phyloP scores from a whole-genome alignment of 2,329 filamentous ascomycete genomes.

The Sphaerulina musiva region DNA sequence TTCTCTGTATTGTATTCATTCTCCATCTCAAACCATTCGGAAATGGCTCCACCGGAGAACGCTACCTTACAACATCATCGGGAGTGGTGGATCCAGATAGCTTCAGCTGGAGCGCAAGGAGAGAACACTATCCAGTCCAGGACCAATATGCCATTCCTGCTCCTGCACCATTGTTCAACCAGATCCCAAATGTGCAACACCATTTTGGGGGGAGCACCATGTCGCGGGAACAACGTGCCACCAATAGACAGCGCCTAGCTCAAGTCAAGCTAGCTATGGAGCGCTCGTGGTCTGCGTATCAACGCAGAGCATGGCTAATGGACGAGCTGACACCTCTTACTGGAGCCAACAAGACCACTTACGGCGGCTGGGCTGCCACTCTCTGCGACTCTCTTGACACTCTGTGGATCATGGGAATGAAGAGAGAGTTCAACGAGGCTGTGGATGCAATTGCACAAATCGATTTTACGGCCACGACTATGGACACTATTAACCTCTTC shows the following conservation, averaged over 20 bases:
- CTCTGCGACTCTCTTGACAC: conserved; percentile 70
- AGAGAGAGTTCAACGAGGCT: conserved; percentile 59
- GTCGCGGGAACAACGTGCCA: conserved; percentile 2
- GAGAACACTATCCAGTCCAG: conserved; percentile 14
- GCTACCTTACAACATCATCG: not conserved
- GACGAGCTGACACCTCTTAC: conserved; percentile 70
- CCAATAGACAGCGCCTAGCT: conserved; percentile 12
- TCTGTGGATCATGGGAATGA: conserved; percentile 64
- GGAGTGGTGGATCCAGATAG: not conserved
- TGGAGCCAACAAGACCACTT: conserved; percentile 64
- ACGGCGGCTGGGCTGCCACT: conserved; percentile 87
- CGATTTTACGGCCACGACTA: conserved; percentile 53
- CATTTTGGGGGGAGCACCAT: conserved; percentile 2
- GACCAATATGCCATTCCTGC: conserved; percentile 9
- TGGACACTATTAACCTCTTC: conserved; percentile 56
- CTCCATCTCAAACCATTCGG: conserved; percentile 7
- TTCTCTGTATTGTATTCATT: conserved; percentile 11
- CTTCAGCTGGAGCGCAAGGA: conserved; percentile 15
- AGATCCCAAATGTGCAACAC: conserved; percentile 14
- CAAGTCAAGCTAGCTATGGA: conserved; percentile 65
- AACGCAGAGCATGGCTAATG: conserved; percentile 69
- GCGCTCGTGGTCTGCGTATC: conserved; percentile 77
- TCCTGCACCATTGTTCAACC: not conserved
- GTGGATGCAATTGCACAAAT: conserved; percentile 53
- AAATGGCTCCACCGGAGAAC: not conserved